These are phyloP conservation scores for Yamadazyma akitaensis DNA, from an alignment of 805 yeast species.

Conservation along the genomic window DNA sequence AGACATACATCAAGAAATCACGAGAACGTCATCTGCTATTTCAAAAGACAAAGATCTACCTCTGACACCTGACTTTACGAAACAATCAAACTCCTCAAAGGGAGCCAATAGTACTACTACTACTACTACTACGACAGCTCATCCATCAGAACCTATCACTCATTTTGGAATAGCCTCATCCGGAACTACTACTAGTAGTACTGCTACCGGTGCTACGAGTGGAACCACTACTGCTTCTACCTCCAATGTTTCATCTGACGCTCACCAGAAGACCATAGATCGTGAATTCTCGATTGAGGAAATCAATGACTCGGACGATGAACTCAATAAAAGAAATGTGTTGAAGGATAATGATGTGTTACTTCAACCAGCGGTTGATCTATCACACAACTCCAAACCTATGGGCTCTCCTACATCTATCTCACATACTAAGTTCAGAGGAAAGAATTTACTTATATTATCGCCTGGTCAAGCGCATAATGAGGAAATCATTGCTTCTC, in stretches of 20 bases:
- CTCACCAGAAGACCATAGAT: slow-evolving; percentile 11
- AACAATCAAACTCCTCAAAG: background rate
- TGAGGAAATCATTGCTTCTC: slow-evolving; percentile 21
- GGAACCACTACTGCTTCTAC: background rate
- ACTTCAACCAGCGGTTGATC: slow-evolving; percentile 18
- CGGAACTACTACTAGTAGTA: background rate
- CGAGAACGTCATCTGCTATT: slow-evolving; percentile 11
- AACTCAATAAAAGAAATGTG: slow-evolving; percentile 17
- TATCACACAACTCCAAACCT: background rate
- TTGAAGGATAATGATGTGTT: background rate
- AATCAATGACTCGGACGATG: slow-evolving; percentile 39
- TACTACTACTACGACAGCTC: background rate
- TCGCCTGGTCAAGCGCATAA: slow-evolving; percentile 33
- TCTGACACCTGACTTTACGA: slow-evolving; percentile 7
- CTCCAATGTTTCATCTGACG: background rate
- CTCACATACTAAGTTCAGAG: slow-evolving; percentile 19
- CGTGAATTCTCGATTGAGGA: slow-evolving; percentile 39
- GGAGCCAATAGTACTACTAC: background rate
- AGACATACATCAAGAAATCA: slow-evolving; percentile 6
- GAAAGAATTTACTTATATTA: slow-evolving; percentile 33
- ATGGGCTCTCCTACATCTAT: slow-evolving; percentile 13
- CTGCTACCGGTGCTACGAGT: background rate
- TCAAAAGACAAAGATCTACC: slow-evolving; percentile 15
- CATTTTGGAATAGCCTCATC: background rate
- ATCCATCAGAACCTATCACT: background rate